Evolutionary conservation across 768 basidiomycete species (phyloP), one percentile per base, ranked within the genome.

Genomic region (Boletus sp.): DNA sequence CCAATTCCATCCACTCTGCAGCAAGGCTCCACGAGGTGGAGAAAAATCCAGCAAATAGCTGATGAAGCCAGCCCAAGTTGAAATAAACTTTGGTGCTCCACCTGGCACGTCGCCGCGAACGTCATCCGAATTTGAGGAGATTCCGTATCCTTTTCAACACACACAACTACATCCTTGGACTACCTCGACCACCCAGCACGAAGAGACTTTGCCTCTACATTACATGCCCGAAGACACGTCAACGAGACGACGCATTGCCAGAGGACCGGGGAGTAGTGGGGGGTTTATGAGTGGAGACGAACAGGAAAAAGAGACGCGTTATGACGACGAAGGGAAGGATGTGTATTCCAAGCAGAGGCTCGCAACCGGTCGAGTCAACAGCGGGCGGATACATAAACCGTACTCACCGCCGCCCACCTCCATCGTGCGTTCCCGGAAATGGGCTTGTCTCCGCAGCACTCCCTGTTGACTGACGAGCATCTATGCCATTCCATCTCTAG

Each of bases 61-160:
- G 71, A 85, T 86, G 83, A 78, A 76, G 75, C 83, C 84, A 55
- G 64, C 82, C 66, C 83, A 87, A 70, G 78, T 90, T 63, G 79
- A 85, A 66, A 79, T 92, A 60, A 84, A 89, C 69, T 81, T 92
- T 72, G 86, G 84, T 68, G 74, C 81, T 59, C 78, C 80, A 57
- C 76, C 78, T 61, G 79, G 80, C 65, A 72, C 73, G 52, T 73
- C 78, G 44, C 71, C 77, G 44, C 77, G 77, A 66, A 76, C 80
- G 49, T 84, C 84, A 54, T 82, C 81, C 63, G 89, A 90, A 63
- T 90, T 88, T 71, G 87, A 90, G 73, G 80, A 90, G 67, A 75
- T 89, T 57, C 70, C 79, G 14, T 82, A 90, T 58, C 87, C 88
- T 39, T 64, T 75, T 28, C 73, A 65, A 62, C 64, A 73, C 61